Percentiles rank a stretch among this genome's conserved stretches.
These are phyloP conservation scores for Phialophora verrucosa DNA, from an alignment of 2,329 filamentous ascomycete species.

Conservation along the genomic window DNA sequence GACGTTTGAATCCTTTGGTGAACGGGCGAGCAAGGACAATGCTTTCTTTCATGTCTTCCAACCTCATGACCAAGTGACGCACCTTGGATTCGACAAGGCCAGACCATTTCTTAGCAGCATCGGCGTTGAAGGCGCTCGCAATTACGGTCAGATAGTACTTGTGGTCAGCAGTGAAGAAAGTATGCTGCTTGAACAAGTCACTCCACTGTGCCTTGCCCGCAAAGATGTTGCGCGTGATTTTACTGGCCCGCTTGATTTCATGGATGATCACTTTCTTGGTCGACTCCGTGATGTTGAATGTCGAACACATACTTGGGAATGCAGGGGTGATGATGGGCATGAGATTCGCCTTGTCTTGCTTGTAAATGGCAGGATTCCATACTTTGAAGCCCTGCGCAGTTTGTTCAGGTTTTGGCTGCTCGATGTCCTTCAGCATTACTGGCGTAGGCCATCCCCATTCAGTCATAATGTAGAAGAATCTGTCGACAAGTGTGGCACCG, in stretches of 20 bases:
- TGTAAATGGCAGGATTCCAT: conserved; percentile 90
- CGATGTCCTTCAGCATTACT: conserved; percentile 86
- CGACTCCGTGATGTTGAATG: conserved; percentile 88
- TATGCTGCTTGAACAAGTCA: conserved; percentile 85
- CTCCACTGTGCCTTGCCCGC: conserved; percentile 78
- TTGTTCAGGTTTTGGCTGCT: conserved; percentile 78
- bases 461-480: conserved; percentile 91
- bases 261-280: conserved; percentile 82
- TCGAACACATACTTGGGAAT: conserved; percentile 97
- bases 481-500: conserved; percentile 83
- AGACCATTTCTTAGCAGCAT: conserved; percentile 84
- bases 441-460: conserved; percentile 94
- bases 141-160: conserved; percentile 95
- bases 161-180: conserved; percentile 90
- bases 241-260: conserved; percentile 77
- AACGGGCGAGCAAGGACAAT: conserved; percentile 80
- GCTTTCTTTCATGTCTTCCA: conserved; percentile 81
- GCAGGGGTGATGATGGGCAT: conserved; percentile 99
- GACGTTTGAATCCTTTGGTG: conserved; percentile 87
- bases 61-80: conserved; percentile 77
- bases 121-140: conserved; percentile 79
- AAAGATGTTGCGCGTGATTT: conserved; percentile 81
- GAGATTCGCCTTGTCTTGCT: conserved; percentile 79
- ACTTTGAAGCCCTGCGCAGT: conserved; percentile 59
- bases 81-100: conserved; percentile 94